Evolutionary conservation across 805 yeast genomes (phyloP).

Genomic region (Candida pseudofarinosa): DNA sequence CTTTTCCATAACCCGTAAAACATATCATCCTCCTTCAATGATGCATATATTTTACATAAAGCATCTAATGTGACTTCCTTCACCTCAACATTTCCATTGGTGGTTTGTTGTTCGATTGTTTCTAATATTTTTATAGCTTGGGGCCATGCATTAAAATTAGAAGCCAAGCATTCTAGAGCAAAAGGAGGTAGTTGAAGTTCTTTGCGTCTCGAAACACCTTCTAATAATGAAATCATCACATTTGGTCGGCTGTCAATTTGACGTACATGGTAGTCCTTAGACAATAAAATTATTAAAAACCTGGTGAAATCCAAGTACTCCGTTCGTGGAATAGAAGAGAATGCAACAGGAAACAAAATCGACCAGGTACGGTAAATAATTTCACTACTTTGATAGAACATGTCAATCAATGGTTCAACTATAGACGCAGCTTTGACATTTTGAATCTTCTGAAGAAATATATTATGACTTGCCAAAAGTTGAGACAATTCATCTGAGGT

Average conservation of each 20-base stretch:
- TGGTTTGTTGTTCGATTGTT: slow-evolving; percentile 52
- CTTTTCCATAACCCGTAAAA: slow-evolving; percentile 98
- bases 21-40: slow-evolving; percentile 91
- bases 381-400: slow-evolving; percentile 77
- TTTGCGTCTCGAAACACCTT: slow-evolving; percentile 73
- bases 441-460: slow-evolving; percentile 26
- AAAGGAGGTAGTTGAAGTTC: slow-evolving; percentile 88
- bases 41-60: slow-evolving; percentile 79
- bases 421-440: slow-evolving; percentile 53
- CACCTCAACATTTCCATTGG: slow-evolving; percentile 67
- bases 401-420: slow-evolving; percentile 67
- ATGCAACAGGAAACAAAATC: slow-evolving; percentile 76
- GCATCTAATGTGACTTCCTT: slow-evolving; percentile 89
- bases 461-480: slow-evolving; percentile 20
- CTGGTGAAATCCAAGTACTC: slow-evolving; percentile 85
- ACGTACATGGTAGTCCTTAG: slow-evolving; percentile 90
- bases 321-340: slow-evolving; percentile 66
- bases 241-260: slow-evolving; percentile 86
- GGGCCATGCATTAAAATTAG: slow-evolving; percentile 87
- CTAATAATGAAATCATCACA: slow-evolving; percentile 78
- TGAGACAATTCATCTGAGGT: slow-evolving; percentile 10
- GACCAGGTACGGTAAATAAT: slow-evolving; percentile 84
- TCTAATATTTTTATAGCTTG: slow-evolving; percentile 84
- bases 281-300: slow-evolving; percentile 68
- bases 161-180: slow-evolving; percentile 80